Conservation (phyloP, 148 eudicot genomes). For the Polygonum aviculare region DNA sequence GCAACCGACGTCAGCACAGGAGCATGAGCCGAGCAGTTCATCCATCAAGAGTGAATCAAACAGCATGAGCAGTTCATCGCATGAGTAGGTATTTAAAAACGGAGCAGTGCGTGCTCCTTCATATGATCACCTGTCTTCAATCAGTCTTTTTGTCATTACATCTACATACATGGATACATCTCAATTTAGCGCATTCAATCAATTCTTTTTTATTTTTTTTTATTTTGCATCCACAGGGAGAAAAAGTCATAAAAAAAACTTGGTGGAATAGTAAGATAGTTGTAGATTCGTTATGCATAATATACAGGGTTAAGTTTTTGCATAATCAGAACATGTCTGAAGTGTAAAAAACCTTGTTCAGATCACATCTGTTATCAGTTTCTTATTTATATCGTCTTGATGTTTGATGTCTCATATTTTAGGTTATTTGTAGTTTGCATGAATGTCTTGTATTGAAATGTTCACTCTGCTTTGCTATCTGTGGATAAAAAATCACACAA, state of each 20-base stretch:
- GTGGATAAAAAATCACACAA: background rate
- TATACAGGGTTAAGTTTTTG: background rate
- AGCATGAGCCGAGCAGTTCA: constrained; percentile 24
- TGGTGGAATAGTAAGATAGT: constrained; percentile 13
- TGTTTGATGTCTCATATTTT: background rate
- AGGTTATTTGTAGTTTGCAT: background rate
- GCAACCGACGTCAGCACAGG: constrained; percentile 23
- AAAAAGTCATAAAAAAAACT: background rate
- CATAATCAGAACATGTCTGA: background rate
- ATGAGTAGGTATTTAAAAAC: background rate
- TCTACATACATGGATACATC: constrained; percentile 1
- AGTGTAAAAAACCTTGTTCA: constrained; percentile 4
- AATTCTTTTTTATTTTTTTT: constrained; percentile 13
- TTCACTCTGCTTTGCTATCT: background rate
- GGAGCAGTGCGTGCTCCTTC: background rate
- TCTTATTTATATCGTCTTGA: background rate
- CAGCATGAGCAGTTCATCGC: constrained; percentile 16
- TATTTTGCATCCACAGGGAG: constrained; percentile 26
- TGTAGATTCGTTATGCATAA: constrained; percentile 27
- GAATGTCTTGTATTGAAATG: background rate
- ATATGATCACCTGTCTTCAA: constrained; percentile 7
- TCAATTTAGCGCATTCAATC: background rate
- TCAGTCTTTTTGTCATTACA: constrained; percentile 18
- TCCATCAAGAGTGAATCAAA: constrained; percentile 36
- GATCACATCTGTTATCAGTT: background rate